Evolutionary conservation across 768 basidiomycete species (phyloP).

Genomic region (Cyclocybe aegerita): DNA sequence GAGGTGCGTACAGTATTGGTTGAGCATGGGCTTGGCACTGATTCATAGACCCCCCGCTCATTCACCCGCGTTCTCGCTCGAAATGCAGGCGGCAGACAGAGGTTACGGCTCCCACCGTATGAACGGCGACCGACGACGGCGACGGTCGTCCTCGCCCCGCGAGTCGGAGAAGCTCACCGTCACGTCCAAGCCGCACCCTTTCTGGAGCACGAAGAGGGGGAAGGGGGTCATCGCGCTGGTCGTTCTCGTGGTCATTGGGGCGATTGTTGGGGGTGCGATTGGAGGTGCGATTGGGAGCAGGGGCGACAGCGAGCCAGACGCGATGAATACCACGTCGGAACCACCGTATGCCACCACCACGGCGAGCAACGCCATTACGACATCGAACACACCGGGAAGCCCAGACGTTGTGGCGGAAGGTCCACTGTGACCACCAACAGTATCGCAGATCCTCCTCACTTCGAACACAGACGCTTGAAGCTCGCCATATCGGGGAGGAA

Average conservation of each 20-base stretch:
- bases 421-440: background rate
- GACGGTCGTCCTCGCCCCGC: background rate
- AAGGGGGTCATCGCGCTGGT: slow-evolving; percentile 12
- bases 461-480: too few relatives aligned
- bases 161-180: slow-evolving; percentile 10
- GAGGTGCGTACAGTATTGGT: too few relatives aligned
- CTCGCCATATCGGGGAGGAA: too few relatives aligned
- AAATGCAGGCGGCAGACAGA: too few relatives aligned
- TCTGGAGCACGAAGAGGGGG: slow-evolving; percentile 23
- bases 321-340: background rate
- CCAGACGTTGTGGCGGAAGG: background rate
- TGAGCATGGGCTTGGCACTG: too few relatives aligned
- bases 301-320: background rate
- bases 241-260: slow-evolving; percentile 19
- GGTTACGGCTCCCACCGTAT: too few relatives aligned
- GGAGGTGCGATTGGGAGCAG: slow-evolving; percentile 13
- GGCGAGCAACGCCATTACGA: background rate
- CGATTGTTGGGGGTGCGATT: slow-evolving; percentile 24
- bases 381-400: background rate
- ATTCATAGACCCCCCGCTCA: too few relatives aligned
- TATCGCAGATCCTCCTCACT: too few relatives aligned
- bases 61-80: too few relatives aligned
- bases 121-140: too few relatives aligned
- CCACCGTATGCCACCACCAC: background rate
- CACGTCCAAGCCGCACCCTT: slow-evolving; percentile 18